phyloP scores from a whole-genome alignment of 2,329 filamentous ascomycete species.

The Geosmithia morbida region DNA sequence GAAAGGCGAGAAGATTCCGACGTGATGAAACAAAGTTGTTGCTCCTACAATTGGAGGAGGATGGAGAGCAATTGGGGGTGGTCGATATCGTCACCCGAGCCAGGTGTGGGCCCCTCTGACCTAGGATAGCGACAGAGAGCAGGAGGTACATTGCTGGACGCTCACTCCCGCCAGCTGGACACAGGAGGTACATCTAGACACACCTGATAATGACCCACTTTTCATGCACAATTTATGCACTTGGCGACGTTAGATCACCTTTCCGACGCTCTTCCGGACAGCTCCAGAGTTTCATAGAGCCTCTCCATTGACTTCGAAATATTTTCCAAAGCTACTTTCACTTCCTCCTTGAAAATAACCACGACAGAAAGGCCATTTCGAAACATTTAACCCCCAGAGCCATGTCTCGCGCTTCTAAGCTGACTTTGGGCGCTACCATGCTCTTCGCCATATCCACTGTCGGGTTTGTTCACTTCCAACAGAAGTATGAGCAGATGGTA shows the following conservation, averaged over 20 bases:
- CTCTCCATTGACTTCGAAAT: not conserved
- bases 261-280: too few relatives aligned
- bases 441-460: slow-evolving; percentile 65
- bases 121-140: not conserved
- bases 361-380: not conserved
- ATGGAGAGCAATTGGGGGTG: not conserved
- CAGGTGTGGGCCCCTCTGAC: not conserved
- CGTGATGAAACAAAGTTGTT: not conserved
- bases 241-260: not conserved
- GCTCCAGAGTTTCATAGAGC: not conserved
- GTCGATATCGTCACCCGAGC: not conserved
- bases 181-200: not conserved
- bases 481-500: slow-evolving; percentile 72
- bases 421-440: slow-evolving; percentile 68
- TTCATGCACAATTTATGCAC: not conserved
- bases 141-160: not conserved
- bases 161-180: not conserved
- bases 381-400: not conserved
- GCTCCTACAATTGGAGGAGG: not conserved
- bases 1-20: not conserved
- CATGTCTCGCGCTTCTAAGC: slow-evolving; percentile 86
- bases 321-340: not conserved
- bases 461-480: slow-evolving; percentile 76
- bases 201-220: not conserved
- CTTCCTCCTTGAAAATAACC: not conserved